Conservation (phyloP, 139 green algal species). For the Micromonas commoda region DNA sequence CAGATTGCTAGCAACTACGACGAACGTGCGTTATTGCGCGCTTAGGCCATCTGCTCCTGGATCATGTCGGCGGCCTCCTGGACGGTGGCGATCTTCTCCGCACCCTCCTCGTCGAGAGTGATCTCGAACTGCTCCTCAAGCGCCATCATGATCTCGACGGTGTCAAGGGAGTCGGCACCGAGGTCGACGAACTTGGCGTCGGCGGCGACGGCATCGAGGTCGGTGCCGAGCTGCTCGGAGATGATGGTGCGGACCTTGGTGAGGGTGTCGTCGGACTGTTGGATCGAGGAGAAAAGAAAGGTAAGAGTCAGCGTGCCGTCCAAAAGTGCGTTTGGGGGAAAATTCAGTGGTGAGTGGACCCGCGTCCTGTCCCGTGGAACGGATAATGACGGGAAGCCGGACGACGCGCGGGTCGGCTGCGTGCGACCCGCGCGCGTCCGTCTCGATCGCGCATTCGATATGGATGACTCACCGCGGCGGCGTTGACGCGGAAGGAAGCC, state of each 20-base stretch:
- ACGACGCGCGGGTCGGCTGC: neutral
- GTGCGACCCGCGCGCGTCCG: neutral
- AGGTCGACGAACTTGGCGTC: slow-evolving; percentile 93
- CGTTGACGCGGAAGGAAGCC: slow-evolving; percentile 21
- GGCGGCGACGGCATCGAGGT: slow-evolving; percentile 70
- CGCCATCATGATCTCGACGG: slow-evolving; percentile 99
- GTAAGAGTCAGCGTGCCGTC: neutral
- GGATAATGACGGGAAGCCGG: neutral
- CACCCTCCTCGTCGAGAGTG: slow-evolving; percentile 88
- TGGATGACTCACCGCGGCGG: slow-evolving; percentile 14
- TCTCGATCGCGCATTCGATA: neutral
- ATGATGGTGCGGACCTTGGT: slow-evolving; percentile 84
- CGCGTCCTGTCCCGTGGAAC: neutral
- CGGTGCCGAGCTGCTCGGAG: slow-evolving; percentile 84
- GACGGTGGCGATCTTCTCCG: slow-evolving; percentile 92
- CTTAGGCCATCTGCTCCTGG: slow-evolving; percentile 50
- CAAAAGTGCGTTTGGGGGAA: neutral
- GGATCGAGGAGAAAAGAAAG: neutral
- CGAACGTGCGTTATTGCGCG: neutral
- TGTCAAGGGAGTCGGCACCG: slow-evolving; percentile 95
- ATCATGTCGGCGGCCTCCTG: slow-evolving; percentile 88
- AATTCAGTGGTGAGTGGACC: neutral
- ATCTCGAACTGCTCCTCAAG: slow-evolving; percentile 98
- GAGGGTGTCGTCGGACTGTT: slow-evolving; percentile 51
- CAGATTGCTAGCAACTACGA: no score